Evolutionary conservation across 768 basidiomycete species (phyloP).

Genomic region (Kwoniella botswanensis): DNA sequence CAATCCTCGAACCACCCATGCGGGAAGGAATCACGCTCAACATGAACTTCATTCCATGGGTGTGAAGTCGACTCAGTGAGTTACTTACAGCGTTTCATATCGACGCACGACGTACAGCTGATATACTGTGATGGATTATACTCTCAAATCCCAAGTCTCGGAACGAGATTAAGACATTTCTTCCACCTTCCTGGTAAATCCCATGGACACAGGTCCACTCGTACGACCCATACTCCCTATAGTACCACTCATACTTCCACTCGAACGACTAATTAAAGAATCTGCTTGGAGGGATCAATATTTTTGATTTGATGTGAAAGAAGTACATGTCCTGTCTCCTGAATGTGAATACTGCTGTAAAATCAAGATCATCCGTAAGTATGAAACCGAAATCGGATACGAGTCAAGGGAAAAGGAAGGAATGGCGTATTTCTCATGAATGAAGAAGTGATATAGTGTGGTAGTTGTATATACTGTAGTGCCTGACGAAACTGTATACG

Average conservation of each 20-base stretch:
- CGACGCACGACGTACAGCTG: no score
- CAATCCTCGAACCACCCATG: conserved; percentile 39
- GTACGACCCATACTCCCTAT: conserved; percentile 12
- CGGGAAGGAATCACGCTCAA: conserved; percentile 28
- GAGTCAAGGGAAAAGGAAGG: no score
- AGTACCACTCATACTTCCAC: conserved; percentile 7
- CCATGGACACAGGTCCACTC: conserved; percentile 15
- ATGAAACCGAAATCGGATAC: no score
- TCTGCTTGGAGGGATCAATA: neutral
- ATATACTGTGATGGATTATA: neutral
- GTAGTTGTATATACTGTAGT: no score
- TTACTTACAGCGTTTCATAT: neutral
- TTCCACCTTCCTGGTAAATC: conserved; percentile 35
- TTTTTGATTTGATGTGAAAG: neutral
- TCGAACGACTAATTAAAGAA: neutral
- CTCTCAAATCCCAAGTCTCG: conserved; percentile 24
- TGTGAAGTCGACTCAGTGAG: conserved; percentile 32
- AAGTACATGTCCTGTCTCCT: neutral
- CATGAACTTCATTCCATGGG: conserved; percentile 32
- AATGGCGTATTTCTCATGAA: no score
- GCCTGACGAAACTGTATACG: no score
- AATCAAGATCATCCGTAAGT: no score
- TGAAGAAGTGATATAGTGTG: no score
- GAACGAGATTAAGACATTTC: conserved; percentile 34
- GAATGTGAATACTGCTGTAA: no score